phyloP scores from a whole-genome alignment of 495 filamentous ascomycete species.

The Massariosphaeria phaeospora region DNA sequence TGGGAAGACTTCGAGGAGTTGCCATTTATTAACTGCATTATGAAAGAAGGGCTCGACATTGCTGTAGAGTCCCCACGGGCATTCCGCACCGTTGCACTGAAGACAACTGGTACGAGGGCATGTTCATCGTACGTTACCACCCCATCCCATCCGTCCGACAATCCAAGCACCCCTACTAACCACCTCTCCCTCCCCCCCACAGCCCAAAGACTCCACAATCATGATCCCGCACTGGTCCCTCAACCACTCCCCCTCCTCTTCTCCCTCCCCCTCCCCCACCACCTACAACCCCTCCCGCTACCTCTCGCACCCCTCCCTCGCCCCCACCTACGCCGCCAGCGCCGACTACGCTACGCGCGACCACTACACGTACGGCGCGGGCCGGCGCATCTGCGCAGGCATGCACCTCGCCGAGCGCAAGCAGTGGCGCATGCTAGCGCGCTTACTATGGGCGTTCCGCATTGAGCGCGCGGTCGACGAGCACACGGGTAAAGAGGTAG shows the following conservation, averaged over 20 bases:
- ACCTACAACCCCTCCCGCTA: constrained; percentile 23
- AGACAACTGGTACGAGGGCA: constrained; percentile 20
- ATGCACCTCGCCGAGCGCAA: constrained; percentile 54
- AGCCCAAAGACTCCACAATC: constrained; percentile 37
- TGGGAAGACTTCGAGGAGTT: constrained; percentile 41
- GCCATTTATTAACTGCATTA: constrained; percentile 43
- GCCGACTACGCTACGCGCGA: constrained; percentile 45
- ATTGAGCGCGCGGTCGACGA: constrained; percentile 43
- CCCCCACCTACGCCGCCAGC: constrained; percentile 20
- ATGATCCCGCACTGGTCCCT: constrained; percentile 41
- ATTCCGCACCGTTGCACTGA: constrained; percentile 6
- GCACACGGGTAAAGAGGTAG: constrained; percentile 38
- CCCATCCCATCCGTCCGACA: too few species aligned
- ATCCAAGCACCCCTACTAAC: too few species aligned
- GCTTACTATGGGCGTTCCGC: constrained; percentile 54
- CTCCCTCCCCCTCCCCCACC: background rate
- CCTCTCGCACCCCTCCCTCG: constrained; percentile 32
- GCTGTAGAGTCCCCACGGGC: background rate
- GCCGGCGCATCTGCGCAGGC: constrained; percentile 57
- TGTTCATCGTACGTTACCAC: constrained; percentile 13
- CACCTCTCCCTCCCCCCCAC: too few species aligned
- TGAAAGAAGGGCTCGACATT: constrained; percentile 41
- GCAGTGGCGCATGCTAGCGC: constrained; percentile 49
- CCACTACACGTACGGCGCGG: constrained; percentile 54
- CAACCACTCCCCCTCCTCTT: constrained; percentile 23